phyloP scores from a whole-genome alignment of 2,329 filamentous ascomycete species.

The Cladophialophora chaetospira region DNA sequence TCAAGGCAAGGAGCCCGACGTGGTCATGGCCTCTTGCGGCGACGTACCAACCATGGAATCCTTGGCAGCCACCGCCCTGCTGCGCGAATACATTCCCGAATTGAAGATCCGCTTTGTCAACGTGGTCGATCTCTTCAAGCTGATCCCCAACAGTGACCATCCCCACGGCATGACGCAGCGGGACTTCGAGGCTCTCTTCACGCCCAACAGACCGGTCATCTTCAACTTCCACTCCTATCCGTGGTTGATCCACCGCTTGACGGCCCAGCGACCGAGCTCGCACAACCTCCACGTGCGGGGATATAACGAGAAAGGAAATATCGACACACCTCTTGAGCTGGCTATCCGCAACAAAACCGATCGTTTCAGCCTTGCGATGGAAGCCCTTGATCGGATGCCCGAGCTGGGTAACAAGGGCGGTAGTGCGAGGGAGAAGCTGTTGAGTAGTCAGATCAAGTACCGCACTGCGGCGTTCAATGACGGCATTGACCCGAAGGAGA shows the following conservation, averaged over 20 bases:
- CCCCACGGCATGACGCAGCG: conserved; percentile 69
- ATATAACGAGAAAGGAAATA: conserved; percentile 82
- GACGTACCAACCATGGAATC: conserved; percentile 75
- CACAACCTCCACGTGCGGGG: conserved; percentile 72
- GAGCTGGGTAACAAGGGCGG: conserved; percentile 65
- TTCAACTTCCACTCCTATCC: conserved; percentile 87
- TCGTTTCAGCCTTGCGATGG: conserved; percentile 74
- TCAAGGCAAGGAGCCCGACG: conserved; percentile 66
- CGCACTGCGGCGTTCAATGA: conserved; percentile 67
- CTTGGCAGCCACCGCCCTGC: conserved; percentile 71
- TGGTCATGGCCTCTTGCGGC: conserved; percentile 75
- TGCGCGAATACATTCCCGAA: conserved; percentile 70
- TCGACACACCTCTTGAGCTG: conserved; percentile 76
- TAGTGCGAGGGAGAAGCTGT: conserved; percentile 63
- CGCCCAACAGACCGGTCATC: conserved; percentile 69
- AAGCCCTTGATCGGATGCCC: conserved; percentile 70
- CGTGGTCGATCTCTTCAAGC: conserved; percentile 77
- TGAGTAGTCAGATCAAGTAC: conserved; percentile 65
- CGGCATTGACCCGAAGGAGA: conserved; percentile 68
- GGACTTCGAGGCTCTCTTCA: conserved; percentile 72
- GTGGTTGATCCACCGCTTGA: conserved; percentile 75
- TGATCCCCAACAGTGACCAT: conserved; percentile 70
- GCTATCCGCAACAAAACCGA: conserved; percentile 78
- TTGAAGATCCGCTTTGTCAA: conserved; percentile 80
- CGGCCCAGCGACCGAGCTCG: conserved; percentile 72